Evolutionary conservation across 2,329 filamentous ascomycete species (phyloP).

Genomic region (Polytolypa hystricis): DNA sequence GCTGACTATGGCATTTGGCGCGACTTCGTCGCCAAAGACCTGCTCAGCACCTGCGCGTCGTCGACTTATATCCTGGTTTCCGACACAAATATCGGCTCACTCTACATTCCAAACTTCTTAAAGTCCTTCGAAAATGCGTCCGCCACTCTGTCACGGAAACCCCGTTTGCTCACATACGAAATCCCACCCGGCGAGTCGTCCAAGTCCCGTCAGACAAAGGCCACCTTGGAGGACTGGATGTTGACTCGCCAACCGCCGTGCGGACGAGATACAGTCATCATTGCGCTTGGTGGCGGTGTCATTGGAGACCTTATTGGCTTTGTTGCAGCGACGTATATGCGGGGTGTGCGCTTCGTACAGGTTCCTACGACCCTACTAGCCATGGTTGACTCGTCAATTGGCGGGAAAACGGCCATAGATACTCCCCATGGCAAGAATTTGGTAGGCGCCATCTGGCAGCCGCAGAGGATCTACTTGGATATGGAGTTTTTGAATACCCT

Average conservation of each 20-base stretch:
- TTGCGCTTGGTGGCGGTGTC: constrained; percentile 89
- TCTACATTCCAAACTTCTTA: constrained; percentile 71
- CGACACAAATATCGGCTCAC: constrained; percentile 76
- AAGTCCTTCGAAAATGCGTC: constrained; percentile 48
- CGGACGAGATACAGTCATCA: constrained; percentile 86
- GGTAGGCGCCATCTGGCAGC: constrained; percentile 94
- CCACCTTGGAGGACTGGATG: constrained; percentile 96
- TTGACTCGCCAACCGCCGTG: constrained; percentile 69
- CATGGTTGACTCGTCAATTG: constrained; percentile 98
- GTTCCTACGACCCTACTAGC: constrained; percentile 88
- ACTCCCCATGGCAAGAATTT: constrained; percentile 93
- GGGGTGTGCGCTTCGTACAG: constrained; percentile 89
- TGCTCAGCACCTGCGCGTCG: constrained; percentile 64
- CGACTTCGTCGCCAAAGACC: constrained; percentile 66
- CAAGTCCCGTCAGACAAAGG: constrained; percentile 87
- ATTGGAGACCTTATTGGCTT: constrained; percentile 98
- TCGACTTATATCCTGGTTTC: constrained; percentile 95
- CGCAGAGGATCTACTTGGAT: constrained; percentile 87
- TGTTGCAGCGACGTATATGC: constrained; percentile 96
- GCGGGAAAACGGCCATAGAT: constrained; percentile 96
- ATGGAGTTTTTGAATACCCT: constrained; percentile 82
- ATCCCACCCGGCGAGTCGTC: constrained; percentile 88
- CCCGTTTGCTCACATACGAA: constrained; percentile 70
- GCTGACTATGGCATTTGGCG: constrained; percentile 88
- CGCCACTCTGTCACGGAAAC: constrained; percentile 36